Evolutionary conservation across 1,284 basidiomycete species (phyloP), one percentile per base, ranked within the genome.

Genomic region (Mycosarcoma mackinlayi): DNA sequence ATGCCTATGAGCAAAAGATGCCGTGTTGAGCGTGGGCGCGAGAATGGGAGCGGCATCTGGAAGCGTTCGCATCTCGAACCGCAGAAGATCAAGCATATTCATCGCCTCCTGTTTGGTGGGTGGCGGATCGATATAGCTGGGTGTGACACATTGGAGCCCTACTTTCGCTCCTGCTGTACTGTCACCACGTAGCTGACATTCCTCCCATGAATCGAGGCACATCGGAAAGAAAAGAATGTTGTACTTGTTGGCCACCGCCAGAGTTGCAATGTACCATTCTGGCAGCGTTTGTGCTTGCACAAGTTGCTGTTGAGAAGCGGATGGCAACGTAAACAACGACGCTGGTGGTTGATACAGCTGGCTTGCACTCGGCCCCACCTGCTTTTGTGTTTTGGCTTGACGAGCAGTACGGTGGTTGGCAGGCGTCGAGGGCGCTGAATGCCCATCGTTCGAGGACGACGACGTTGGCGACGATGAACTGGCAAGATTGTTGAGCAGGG

Each of bases 241-340:
- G 30, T 65, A 37, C 11, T 41, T 49, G 33, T 65, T 44, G 1
- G 62, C 62, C 2, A 59, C n/a, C 19, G 44, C 54, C 14, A 49
- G 8, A 37, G 39, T 48, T 11, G 52, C 61, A 4, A 27, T 19
- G 24, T 49, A 48, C 25, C 38, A 57, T 14, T 41, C 23, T 3
- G 49, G 31, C n/a, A 35, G 28, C 14, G 7, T 31, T 14, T 44
- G 11, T n/a, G 19, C 41, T 16, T 18, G 28, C 21, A 3, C 41
- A 14, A 19, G 18, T 13, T 44, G 48, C 28, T 25, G 37, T 21
- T 0, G 14, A 6, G 23, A 16, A 16, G n/a, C n/a, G n/a, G n/a
- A n/a, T n/a, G n/a, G n/a, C n/a, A n/a, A n/a, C n/a, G n/a, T n/a
- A n/a, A n/a, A n/a, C n/a, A n/a, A n/a, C n/a, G n/a, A n/a, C n/a